phyloP scores from a whole-genome alignment of 805 yeast genomes.

The Spathaspora girioi region DNA sequence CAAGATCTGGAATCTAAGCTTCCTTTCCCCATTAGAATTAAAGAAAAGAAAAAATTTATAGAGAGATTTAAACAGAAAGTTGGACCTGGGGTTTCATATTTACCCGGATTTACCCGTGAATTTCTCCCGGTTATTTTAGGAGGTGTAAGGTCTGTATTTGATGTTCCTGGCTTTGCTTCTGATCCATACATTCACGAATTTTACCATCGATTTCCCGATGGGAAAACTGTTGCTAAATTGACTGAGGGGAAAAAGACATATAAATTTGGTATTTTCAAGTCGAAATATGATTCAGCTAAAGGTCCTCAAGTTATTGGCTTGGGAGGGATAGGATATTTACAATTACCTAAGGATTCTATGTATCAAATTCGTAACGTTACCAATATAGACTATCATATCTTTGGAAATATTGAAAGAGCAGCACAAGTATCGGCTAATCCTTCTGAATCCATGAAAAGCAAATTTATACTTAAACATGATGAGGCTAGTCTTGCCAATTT shows the following conservation, averaged over 20 bases:
- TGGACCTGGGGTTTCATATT: constrained; percentile 46
- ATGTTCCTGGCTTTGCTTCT: constrained; percentile 46
- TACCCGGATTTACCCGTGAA: constrained; percentile 73
- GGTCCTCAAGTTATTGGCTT: constrained; percentile 46
- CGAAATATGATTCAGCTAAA: constrained; percentile 34
- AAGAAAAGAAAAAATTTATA: constrained; percentile 9
- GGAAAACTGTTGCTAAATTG: constrained; percentile 20
- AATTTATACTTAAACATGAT: constrained; percentile 7
- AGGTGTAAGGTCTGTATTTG: constrained; percentile 31
- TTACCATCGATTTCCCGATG: constrained; percentile 10
- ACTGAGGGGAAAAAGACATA: constrained; percentile 25
- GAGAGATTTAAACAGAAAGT: constrained; percentile 20
- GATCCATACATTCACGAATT: constrained; percentile 8
- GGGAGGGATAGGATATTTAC: constrained; percentile 61
- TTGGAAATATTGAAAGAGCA: constrained; percentile 28
- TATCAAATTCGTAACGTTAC: constrained; percentile 46
- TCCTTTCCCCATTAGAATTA: constrained; percentile 4
- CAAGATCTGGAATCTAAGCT: constrained; percentile 22
- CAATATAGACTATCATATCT: constrained; percentile 36
- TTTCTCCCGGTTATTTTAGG: constrained; percentile 30
- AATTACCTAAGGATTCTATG: constrained; percentile 50
- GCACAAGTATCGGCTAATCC: constrained; percentile 11
- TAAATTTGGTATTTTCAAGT: constrained; percentile 26
- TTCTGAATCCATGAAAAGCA: constrained; percentile 8
- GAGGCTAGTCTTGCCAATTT: constrained; percentile 21